Base-by-base conservation (phyloP, 441 rosid genomes). In the Lepidium campestre region DNA sequence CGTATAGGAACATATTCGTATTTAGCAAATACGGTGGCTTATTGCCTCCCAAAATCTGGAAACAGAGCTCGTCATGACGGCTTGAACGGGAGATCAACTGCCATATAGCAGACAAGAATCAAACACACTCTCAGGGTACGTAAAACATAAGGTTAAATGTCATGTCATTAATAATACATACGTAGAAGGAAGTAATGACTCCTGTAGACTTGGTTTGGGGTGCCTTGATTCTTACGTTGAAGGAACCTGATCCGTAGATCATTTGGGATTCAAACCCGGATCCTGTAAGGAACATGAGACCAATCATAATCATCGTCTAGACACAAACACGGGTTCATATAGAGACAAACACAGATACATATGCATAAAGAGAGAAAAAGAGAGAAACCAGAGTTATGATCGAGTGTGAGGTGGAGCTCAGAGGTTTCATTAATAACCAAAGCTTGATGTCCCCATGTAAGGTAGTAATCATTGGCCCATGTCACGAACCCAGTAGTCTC, bases 41-140 rank as follows among this genome's bases (percentile, higher is more conserved):
- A n/a, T 72, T 57, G 63, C 67, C 52, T 10, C 85, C 83, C 56
- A 77, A 53, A 34, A 83, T 72, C 79, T 80, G 79, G 37, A 80
- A 72, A 72, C 76, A 76, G 56, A 83, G 41, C 76, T 83, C 83
- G 32, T 79, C 85, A 15, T 70, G 78, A 9, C 76, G 70, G 27
- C 56, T 36, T 34, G 77, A 35, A 11, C 37, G 49, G 42, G 82
- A 81, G 50, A 34, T 27, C 62, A 78, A 45, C 84, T 82, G 77
- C 35, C 41, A 52, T 37, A 53, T 42, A 68, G 15, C 54, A 56
- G 52, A 45, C 52, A 62, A 47, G 4, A 57, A 50, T 64, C 50
- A 40, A 52, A 27, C 29, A 50, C 18, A 20, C 52, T 11, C 14
- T 20, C 18, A 14, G 56, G 65, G 47, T 65, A 49, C 25, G 53